Base-by-base conservation (phyloP, 2,329 filamentous ascomycete species). In the Plectosphaerella sp. region DNA sequence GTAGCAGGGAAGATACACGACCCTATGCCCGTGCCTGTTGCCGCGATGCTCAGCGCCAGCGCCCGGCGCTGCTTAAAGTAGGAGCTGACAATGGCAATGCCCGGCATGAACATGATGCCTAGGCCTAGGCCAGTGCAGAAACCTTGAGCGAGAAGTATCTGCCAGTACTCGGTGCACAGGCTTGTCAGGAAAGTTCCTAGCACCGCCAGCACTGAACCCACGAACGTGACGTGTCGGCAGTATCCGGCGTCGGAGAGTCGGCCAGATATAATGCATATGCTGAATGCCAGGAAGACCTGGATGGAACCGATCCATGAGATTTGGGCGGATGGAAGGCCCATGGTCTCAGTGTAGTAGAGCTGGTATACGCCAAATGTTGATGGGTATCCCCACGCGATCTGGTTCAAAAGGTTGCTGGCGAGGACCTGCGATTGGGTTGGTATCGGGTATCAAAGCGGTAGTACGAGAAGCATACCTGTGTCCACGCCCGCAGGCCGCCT, bases 1-100 rank as follows among this genome's bases (percentile, higher is more conserved):
- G 75, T 71, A 10, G 79, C 72, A 0, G 82, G 80, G 56, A 82
- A 84, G 11, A 82, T 65, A 9, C 84, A 65, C 20, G 80, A 77
- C 3, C 80, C 80, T 7, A 82, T 69, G 3, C 77, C 79, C 28
- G 77, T 81, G 2, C 85, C 84, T 5, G 75, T 78, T 2, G 83
- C 82, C 3, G 81, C 78, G 6, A 87, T 61, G 2, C 83, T 82
- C 45, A 86, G 77, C 6, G 82, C 83, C 24, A 88, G 67, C 0
- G 77, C 75, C 52, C 80, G 73, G 56, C 72, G 77, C 47, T 71
- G 72, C 45, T 72, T 72, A 62, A 88, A 88, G 61, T 86, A 87
- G 25, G 82, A 79, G 14, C 81, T 78, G 12, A 86, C 68, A 42
- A 87, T 75, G n/a, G 82, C 78, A 24, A 87, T 73, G 24, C 77